phyloP scores from a whole-genome alignment of 2,329 filamentous ascomycete genomes.

The Talaromyces sp. region DNA sequence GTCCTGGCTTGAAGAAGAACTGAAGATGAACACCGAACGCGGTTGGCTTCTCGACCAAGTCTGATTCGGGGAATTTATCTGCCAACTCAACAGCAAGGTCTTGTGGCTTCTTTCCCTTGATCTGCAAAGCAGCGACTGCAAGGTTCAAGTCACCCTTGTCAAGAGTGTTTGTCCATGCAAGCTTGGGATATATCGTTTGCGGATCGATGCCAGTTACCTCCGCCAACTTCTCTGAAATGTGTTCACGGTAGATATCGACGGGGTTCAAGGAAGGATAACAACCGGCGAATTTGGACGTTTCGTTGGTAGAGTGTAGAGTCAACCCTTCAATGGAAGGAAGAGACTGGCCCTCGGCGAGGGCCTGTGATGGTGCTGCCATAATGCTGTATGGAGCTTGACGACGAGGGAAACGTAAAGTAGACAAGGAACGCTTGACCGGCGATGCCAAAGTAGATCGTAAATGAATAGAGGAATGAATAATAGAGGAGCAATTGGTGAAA shows the following conservation, averaged over 20 bases:
- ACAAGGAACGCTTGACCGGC: constrained; percentile 1
- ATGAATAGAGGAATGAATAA: constrained; percentile 1
- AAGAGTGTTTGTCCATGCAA: constrained; percentile 45
- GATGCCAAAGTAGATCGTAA: not conserved
- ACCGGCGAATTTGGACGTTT: constrained; percentile 39
- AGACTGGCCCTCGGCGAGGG: constrained; percentile 25
- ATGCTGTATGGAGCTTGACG: constrained; percentile 12
- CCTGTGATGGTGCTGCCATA: constrained; percentile 20
- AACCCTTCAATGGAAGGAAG: constrained; percentile 35
- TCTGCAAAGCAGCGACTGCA: constrained; percentile 43
- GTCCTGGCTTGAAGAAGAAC: constrained; percentile 62
- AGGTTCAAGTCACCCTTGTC: constrained; percentile 48
- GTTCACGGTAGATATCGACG: constrained; percentile 45
- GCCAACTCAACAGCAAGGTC: constrained; percentile 56
- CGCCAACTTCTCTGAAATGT: constrained; percentile 43
- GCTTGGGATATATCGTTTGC: constrained; percentile 37
- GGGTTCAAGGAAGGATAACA: constrained; percentile 47
- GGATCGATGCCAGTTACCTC: constrained; percentile 38
- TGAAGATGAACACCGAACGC: constrained; percentile 59
- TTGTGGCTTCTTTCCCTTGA: constrained; percentile 58
- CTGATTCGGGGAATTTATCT: constrained; percentile 56
- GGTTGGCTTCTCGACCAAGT: constrained; percentile 55
- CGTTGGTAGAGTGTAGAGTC: constrained; percentile 38
- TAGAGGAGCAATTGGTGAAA: constrained; percentile 21
- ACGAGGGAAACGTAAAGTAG: constrained; percentile 15